Base-by-base conservation (phyloP, 2,329 filamentous ascomycete genomes). In the Ophiostoma tasmaniense region DNA sequence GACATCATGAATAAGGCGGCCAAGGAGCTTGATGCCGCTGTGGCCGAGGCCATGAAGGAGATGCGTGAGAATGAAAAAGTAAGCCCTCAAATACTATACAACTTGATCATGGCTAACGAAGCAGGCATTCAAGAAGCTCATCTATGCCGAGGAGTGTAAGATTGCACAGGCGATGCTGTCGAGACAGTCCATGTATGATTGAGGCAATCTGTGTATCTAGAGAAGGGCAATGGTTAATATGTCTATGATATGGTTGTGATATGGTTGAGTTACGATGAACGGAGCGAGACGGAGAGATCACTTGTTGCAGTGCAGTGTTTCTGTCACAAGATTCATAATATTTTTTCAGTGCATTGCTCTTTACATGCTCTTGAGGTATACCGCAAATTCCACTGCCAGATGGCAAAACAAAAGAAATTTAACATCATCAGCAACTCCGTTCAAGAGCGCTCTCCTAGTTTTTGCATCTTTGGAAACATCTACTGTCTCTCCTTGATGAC, bases 401-500 rank as follows among this genome's bases (percentile, higher is more conserved):
- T 4, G n/a, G n/a, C 22, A 25, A 28, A 13, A 11, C 3, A 22
- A 25, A 55, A 55, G 13, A 14, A 22, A 25, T 13, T 22, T 25
- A 39, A 39, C 37, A 50, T 50, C 25, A 20, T 10, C 55, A 61
- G 55, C 55, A 61, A 3, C 30, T 17, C 13, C 25, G 5, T 8
- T 14, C 13, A 45, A 2, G 20, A 45, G 42, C 8, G 25, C 14
- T 28, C 55, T 20, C 25, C 14, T 2, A 61, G 7, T 28, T 61
- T 61, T 61, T 2, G 0, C 8, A 61, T 20, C 25, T 17, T 25
- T 22, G 50, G 20, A 17, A 11, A 25, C 8, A 50, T 25, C 20
- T 45, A 70, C 52, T 65, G 59, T 25, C 35, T 84, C 77, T 90
- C 87, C 67, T 85, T 80, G 45, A 93, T 82, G 45, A 90, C 83